These are phyloP conservation scores for Solanum clarkiae DNA, from an alignment of 257 asterid genomes.

Conservation along the genomic window DNA sequence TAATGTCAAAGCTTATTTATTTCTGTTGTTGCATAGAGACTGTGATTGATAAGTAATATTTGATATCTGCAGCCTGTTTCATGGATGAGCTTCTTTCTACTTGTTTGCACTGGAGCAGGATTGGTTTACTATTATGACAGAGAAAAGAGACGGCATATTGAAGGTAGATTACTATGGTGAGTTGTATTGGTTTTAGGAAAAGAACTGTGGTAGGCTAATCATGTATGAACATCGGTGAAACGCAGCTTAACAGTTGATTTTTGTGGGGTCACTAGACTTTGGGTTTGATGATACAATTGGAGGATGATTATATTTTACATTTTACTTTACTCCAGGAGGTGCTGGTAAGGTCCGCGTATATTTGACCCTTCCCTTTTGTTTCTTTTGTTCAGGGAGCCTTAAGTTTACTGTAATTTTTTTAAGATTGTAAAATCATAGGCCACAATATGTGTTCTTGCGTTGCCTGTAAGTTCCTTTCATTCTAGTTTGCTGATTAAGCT, in stretches of 20 bases:
- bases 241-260: not conserved
- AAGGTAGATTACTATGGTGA: conserved; percentile 70
- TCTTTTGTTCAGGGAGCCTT: not conserved
- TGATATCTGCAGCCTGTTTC: conserved; percentile 59
- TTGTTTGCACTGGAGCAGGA: conserved; percentile 73
- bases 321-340: no score
- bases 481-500: not conserved
- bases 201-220: not conserved
- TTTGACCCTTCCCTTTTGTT: not conserved
- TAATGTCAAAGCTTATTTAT: not conserved
- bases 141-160: conserved; percentile 75
- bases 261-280: not conserved
- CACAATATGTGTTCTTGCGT: not conserved
- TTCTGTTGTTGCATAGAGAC: not conserved
- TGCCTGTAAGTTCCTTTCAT: not conserved
- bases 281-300: not conserved
- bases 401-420: not conserved
- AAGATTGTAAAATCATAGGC: not conserved
- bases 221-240: not conserved
- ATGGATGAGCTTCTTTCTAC: conserved; percentile 79
- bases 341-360: not conserved
- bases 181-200: conserved; percentile 17
- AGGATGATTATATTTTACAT: not conserved
- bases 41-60: not conserved
- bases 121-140: conserved; percentile 66